Evolutionary conservation across 257 asterid genomes (phyloP).

Genomic region (Solanum sparsipilum): DNA sequence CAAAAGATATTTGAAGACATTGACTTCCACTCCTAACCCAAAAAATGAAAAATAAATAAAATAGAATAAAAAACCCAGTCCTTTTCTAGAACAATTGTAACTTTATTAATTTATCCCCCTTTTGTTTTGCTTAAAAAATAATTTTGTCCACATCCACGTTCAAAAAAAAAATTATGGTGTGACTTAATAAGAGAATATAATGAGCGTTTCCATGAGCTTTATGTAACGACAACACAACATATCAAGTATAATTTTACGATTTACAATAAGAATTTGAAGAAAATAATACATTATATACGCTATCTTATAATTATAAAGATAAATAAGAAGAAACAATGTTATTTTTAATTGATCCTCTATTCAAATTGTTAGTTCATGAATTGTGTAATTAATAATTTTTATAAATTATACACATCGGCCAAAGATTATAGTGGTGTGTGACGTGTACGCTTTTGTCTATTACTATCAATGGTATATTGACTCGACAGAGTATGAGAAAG

Average conservation of each 20-base stretch:
- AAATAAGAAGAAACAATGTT: not conserved
- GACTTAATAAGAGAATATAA: not conserved
- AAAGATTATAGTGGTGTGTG: constrained; percentile 5
- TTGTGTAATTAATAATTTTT: not conserved
- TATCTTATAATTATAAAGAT: not conserved
- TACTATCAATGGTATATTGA: constrained; percentile 41
- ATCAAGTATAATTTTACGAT: no score
- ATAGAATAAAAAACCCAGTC: not conserved
- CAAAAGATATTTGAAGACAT: constrained; percentile 33
- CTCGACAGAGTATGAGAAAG: constrained; percentile 24
- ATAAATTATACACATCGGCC: not conserved
- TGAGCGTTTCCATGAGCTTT: not conserved
- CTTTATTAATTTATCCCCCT: not conserved
- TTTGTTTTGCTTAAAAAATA: not conserved
- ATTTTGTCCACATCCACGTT: not conserved
- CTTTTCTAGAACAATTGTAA: not conserved
- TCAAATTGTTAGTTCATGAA: not conserved
- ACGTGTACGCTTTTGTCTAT: constrained; percentile 49
- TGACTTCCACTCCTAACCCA: constrained; percentile 30
- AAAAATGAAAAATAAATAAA: not conserved
- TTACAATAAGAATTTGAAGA: not conserved
- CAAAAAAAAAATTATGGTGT: not conserved
- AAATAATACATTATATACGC: not conserved
- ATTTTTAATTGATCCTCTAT: not conserved
- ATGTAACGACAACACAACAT: not conserved